Percentiles rank a stretch among this genome's conserved stretches.
Conservation (phyloP, 345 rosid species). For the Sonneratia alba region DNA sequence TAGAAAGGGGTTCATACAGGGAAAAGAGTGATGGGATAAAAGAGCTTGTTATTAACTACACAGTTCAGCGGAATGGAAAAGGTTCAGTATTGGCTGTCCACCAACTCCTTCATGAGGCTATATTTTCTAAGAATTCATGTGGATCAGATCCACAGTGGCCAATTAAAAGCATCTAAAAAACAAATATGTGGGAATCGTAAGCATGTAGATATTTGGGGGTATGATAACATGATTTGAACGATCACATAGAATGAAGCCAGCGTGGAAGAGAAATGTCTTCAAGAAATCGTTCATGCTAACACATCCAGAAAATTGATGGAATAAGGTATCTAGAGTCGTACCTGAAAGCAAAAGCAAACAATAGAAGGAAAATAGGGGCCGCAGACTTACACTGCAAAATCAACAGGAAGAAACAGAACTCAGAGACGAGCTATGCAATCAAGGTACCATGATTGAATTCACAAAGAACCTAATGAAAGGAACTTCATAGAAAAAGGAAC, state of each 20-base stretch:
- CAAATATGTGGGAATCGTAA: not conserved
- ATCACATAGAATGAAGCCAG: not conserved
- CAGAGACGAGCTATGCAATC: slow-evolving; percentile 10
- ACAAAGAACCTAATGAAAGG: not conserved
- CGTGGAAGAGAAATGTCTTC: too few relatives aligned
- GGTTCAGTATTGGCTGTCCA: too few relatives aligned
- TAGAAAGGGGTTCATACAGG: not conserved
- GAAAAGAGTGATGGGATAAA: not conserved
- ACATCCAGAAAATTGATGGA: not conserved
- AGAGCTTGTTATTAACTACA: not conserved
- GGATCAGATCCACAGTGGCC: not conserved
- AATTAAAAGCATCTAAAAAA: not conserved
- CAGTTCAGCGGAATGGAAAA: not conserved
- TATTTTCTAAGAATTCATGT: not conserved
- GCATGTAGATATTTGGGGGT: not conserved
- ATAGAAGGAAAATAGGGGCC: slow-evolving; percentile 87
- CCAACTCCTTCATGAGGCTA: not conserved
- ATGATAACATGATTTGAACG: not conserved
- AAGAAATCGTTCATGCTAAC: not conserved
- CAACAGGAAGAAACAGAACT: slow-evolving; percentile 1
- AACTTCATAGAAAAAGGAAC: not conserved
- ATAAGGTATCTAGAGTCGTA: slow-evolving; percentile 16
- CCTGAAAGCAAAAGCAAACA: slow-evolving; percentile 99
- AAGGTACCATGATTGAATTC: slow-evolving; percentile 1
- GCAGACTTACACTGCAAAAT: slow-evolving; percentile 95